Evolutionary conservation across 1,284 basidiomycete species (phyloP), one percentile per base, ranked within the genome.

Genomic region (Apiotrichum porosum): DNA sequence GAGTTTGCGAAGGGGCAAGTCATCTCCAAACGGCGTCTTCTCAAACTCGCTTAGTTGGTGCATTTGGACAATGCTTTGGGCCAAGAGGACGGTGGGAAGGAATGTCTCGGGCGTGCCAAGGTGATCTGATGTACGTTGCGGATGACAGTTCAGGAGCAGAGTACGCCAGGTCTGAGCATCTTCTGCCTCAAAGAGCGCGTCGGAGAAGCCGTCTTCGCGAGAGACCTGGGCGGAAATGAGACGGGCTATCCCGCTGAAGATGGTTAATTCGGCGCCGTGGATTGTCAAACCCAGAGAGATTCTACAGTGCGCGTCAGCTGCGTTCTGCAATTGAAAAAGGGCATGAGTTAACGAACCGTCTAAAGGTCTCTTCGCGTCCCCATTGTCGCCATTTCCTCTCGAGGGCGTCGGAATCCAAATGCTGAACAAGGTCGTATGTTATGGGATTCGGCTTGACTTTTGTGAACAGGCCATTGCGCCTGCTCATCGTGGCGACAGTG

Each of bases 151-250:
- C 9, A 31, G 17, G 2, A 52, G 37, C 26, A 52, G 14, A 0
- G 24, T 13, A 2, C 42, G 41, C 50, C 50, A 52, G 1, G 50
- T 44, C 18, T 52, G 26, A 1, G 50, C 21, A 30, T 52, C 50
- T 21, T 41, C 31, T 1, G 50, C 45, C n/a, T 52, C 50, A 23
- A 52, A 52, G 3, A 52, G 45, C 1, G 50, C 50, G 19, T 52
- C 50, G 32, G 21, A 40, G 42, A 47, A 52, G 24, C 21, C 18
- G 17, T 44, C 50, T 8, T 26, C 24, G 2, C 21, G 4, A 0
- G 45, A 36, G 3, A 44, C 21, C 5, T 37, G 50, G 3, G 45
- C 18, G 1, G 44, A 24, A 12, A 47, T 36, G 3, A 44, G n/a
- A 8, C 34, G 21, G 1, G 45, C 41, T 3, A 52, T n/a, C 4